A percentile compares a stretch with the other conserved stretches of the same genome.
These are phyloP conservation scores for Ambrosia trifida DNA, from an alignment of 129 eudicot genomes.

Conservation along the genomic window DNA sequence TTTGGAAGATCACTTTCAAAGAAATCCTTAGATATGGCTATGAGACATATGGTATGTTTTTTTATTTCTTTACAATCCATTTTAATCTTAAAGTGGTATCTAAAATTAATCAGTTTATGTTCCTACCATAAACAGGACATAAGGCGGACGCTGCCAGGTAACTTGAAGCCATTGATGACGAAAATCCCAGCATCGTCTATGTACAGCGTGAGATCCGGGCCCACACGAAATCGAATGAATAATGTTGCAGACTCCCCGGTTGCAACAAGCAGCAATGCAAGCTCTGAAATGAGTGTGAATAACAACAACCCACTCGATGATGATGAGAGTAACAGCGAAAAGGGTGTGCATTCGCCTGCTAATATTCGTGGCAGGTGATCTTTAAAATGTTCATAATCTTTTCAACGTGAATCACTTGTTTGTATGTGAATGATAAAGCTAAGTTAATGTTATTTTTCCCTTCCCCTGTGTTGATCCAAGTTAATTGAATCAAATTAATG, in stretches of 20 bases:
- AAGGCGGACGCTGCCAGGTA: constrained; percentile 73
- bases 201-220: constrained; percentile 96
- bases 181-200: constrained; percentile 95
- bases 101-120: background rate
- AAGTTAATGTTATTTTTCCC: background rate
- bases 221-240: constrained; percentile 55
- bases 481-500: constrained; percentile 1
- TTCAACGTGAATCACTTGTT: constrained; percentile 6
- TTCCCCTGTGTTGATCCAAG: background rate
- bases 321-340: constrained; percentile 63
- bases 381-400: background rate
- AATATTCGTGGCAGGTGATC: constrained; percentile 64
- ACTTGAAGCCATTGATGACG: constrained; percentile 86
- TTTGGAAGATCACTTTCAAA: constrained; percentile 89
- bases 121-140: constrained; percentile 56
- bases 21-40: constrained; percentile 97
- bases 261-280: constrained; percentile 96
- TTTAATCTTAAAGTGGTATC: background rate
- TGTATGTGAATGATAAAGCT: constrained; percentile 28
- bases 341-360: constrained; percentile 58
- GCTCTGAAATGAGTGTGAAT: constrained; percentile 86
- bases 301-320: constrained; percentile 47
- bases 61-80: background rate
- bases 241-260: constrained; percentile 82
- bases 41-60: constrained; percentile 90